phyloP scores from a whole-genome alignment of 2,329 filamentous ascomycete species.

The Plenodomus lindquistii region DNA sequence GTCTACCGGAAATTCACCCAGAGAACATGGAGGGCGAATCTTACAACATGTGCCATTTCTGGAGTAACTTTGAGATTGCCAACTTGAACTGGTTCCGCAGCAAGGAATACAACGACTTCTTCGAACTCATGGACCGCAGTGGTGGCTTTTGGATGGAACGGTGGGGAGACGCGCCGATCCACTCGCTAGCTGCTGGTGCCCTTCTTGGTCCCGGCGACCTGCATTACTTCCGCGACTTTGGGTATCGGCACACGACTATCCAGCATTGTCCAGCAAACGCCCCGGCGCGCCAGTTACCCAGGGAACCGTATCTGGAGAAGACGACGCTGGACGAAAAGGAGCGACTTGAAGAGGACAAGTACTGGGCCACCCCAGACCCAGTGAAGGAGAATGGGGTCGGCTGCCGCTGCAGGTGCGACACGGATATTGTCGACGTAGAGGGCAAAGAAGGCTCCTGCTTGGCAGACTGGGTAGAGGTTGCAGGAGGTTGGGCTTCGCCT shows the following conservation, averaged over 20 bases:
- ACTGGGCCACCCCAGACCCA: conserved; percentile 87
- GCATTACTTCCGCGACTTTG: conserved; percentile 99
- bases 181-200: conserved; percentile 91
- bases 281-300: conserved; percentile 79
- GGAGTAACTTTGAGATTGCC: conserved; percentile 99
- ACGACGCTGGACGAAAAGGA: conserved; percentile 81
- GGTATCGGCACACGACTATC: conserved; percentile 97
- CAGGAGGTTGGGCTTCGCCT: conserved; percentile 82
- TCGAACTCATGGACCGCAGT: conserved; percentile 97
- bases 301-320: conserved; percentile 78
- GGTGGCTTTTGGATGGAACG: conserved; percentile 99
- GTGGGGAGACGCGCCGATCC: conserved; percentile 98
- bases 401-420: conserved; percentile 94
- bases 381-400: conserved; percentile 95
- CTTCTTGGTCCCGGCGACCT: conserved; percentile 81
- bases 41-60: conserved; percentile 99
- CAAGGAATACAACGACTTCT: conserved; percentile 97
- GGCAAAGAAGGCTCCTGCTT: conserved; percentile 96
- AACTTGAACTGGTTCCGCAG: conserved; percentile 93
- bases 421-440: conserved; percentile 95
- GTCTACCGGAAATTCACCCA: conserved; percentile 79
- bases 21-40: conserved; percentile 96
- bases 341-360: conserved; percentile 88
- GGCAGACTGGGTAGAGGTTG: conserved; percentile 95
- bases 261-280: conserved; percentile 98